Evolutionary conservation across 2,329 filamentous ascomycete genomes (phyloP).

Genomic region (Macroventuria anomochaeta): DNA sequence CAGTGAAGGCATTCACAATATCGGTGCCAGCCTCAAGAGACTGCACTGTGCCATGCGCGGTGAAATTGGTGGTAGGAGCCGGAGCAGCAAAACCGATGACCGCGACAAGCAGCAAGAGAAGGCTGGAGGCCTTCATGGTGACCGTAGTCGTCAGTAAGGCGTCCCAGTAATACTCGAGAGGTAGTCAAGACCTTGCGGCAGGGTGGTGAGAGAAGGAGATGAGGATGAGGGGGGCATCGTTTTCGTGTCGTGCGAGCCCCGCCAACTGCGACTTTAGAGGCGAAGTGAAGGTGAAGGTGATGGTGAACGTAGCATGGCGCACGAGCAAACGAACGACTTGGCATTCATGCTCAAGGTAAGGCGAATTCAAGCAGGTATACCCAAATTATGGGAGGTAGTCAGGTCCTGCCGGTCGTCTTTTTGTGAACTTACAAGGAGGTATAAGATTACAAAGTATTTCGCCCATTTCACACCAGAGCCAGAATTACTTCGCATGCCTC

Average conservation of each 20-base stretch:
- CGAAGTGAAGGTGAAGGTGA: slow-evolving; percentile 1
- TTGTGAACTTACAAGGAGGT: too few species aligned
- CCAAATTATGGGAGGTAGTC: too few species aligned
- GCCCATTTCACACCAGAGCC: too few species aligned
- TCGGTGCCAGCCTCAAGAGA: too few species aligned
- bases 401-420: too few species aligned
- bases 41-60: not conserved
- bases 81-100: not conserved
- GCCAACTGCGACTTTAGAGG: not conserved
- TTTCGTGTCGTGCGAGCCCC: not conserved
- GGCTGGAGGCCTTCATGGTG: not conserved
- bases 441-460: too few species aligned
- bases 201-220: not conserved
- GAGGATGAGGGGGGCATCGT: not conserved
- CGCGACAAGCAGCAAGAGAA: not conserved
- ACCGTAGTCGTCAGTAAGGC: not conserved
- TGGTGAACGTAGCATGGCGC: not conserved
- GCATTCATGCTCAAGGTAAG: too few species aligned
- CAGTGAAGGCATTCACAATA: too few species aligned
- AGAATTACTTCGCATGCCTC: too few species aligned
- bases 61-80: not conserved
- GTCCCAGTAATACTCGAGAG: not conserved
- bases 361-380: too few species aligned
- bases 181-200: not conserved
- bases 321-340: not conserved